A percentile compares a stretch with the other conserved stretches of the same genome.
These are phyloP conservation scores for Wickerhamomyces subpelliculosus DNA, from an alignment of 805 yeast species.

Conservation along the genomic window DNA sequence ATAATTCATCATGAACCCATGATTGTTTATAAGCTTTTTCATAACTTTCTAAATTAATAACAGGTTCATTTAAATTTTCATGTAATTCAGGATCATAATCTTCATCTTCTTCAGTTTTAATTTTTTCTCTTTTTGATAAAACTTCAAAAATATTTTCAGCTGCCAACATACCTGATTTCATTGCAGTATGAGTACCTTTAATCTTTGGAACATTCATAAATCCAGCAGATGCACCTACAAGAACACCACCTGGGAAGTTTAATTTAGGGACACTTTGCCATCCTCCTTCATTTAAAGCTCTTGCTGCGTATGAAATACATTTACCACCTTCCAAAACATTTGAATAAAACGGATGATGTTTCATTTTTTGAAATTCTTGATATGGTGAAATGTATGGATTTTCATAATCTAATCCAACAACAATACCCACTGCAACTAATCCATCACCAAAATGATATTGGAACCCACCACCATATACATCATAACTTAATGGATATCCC, in stretches of 20 bases:
- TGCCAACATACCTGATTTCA: conserved; percentile 92
- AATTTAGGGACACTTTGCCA: conserved; percentile 86
- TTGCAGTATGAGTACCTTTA: conserved; percentile 97
- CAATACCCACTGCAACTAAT: conserved; percentile 87
- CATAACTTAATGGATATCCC: conserved; percentile 76
- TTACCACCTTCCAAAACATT: conserved; percentile 78
- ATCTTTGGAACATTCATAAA: conserved; percentile 96
- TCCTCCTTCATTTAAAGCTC: conserved; percentile 98
- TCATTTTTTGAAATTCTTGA: conserved; percentile 92
- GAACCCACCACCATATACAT: conserved; percentile 94
- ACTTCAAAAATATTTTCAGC: conserved; percentile 72
- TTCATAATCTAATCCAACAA: conserved; percentile 86
- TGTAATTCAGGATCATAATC: conserved; percentile 34
- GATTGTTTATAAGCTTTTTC: conserved; percentile 63
- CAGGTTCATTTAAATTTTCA: conserved; percentile 31
- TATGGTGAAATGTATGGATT: conserved; percentile 96
- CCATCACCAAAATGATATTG: conserved; percentile 96
- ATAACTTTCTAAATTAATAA: conserved; percentile 49
- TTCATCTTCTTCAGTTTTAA: conserved; percentile 34
- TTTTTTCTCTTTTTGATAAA: conserved; percentile 36
- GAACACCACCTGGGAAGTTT: conserved; percentile 91
- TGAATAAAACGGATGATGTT: conserved; percentile 80
- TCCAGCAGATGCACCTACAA: conserved; percentile 95
- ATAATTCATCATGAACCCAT: conserved; percentile 82
- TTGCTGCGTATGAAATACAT: conserved; percentile 90